phyloP scores from a whole-genome alignment of 2,329 filamentous ascomycete species.

The Aureobasidium sp. region DNA sequence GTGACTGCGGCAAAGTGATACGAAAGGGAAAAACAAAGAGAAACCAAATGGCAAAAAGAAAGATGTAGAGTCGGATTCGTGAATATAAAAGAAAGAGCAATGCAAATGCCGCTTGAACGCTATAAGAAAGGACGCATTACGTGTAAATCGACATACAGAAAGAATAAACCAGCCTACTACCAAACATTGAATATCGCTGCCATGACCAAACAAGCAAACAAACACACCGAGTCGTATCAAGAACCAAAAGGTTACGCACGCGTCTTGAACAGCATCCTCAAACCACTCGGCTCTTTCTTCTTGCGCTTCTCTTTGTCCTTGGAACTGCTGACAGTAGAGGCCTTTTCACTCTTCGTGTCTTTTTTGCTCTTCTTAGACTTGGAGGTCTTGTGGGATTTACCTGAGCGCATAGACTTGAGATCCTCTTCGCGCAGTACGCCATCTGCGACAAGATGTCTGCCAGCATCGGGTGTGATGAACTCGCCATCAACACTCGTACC shows the following conservation, averaged over 20 bases:
- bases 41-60: too few species aligned
- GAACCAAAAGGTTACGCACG: neutral
- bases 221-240: neutral
- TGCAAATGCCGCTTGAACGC: neutral
- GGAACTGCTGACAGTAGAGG: conserved; percentile 11
- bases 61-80: neutral
- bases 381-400: conserved; percentile 17
- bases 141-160: neutral
- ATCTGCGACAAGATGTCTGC: conserved; percentile 35
- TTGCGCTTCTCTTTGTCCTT: conserved; percentile 15
- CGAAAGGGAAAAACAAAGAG: too few species aligned
- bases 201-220: neutral
- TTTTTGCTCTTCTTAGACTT: conserved; percentile 23
- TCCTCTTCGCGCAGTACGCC: conserved; percentile 40
- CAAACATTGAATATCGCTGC: neutral
- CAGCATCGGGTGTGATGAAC: conserved; percentile 53
- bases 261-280: conserved; percentile 35
- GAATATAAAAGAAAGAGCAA: neutral
- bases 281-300: conserved; percentile 34
- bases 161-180: neutral
- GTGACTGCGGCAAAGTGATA: too few species aligned
- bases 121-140: neutral
- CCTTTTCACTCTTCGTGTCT: conserved; percentile 24
- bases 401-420: conserved; percentile 38
- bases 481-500: conserved; percentile 57